Conservation (phyloP, 768 basidiomycete genomes). For the Leccinum disarticulatum region DNA sequence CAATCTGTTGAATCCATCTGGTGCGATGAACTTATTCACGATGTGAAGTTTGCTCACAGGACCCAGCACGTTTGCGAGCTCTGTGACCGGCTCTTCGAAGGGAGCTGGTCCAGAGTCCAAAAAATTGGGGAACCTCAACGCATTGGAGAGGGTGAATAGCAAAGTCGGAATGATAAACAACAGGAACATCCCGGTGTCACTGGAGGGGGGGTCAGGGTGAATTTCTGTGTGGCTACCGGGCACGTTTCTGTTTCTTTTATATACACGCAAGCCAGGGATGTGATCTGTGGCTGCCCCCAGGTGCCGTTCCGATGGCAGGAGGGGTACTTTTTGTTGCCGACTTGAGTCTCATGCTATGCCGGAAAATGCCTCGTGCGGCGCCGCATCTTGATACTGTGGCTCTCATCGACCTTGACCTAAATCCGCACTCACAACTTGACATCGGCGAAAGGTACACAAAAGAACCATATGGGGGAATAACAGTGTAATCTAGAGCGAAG, state of each 20-base stretch:
- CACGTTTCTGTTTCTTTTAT: conserved; percentile 9
- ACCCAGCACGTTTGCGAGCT: conserved; percentile 11
- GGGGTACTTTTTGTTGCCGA: background rate
- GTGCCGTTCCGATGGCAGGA: background rate
- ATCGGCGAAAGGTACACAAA: background rate
- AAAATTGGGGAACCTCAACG: background rate
- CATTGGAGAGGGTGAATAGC: conserved; percentile 8
- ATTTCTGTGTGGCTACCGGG: too few relatives aligned
- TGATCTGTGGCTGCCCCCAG: too few relatives aligned
- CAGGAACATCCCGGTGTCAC: conserved; percentile 3
- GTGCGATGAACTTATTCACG: conserved; percentile 40
- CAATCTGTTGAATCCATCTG: conserved; percentile 49
- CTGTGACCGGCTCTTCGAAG: background rate
- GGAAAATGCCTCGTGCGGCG: background rate
- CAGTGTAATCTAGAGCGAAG: background rate
- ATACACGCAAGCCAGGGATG: background rate
- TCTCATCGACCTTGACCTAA: background rate
- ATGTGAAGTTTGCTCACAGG: conserved; percentile 32
- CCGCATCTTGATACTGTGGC: background rate
- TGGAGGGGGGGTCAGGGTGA: background rate
- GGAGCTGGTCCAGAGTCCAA: background rate
- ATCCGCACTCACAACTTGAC: background rate
- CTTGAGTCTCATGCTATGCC: background rate
- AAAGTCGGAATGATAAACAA: conserved; percentile 8
- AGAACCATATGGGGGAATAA: background rate